Evolutionary conservation across 345 rosid genomes (phyloP), one percentile per base, ranked within the genome.

Genomic region (Ceriops zippeliana): DNA sequence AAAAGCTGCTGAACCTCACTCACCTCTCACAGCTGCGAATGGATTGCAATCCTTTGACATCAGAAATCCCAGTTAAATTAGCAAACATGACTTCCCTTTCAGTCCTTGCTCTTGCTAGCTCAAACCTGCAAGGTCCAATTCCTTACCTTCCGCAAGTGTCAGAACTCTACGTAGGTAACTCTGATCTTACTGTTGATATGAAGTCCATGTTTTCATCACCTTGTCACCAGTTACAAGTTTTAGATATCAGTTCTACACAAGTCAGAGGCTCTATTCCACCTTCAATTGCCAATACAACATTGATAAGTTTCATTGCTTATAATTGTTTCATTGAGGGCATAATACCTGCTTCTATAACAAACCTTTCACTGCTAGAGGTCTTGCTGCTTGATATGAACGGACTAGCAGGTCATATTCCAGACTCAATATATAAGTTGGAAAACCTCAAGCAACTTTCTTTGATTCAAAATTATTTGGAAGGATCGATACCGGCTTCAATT

Each of bases 61-160:
- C 77, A 19, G 8, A 56, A 20, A 65, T 77, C n/a, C 81, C 77
- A 26, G 37, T 6, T 69, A 56, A 77, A 47, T 61, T 73, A 9
- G 46, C 68, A 21, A 77, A 77, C 42, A 28, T 69, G 32, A 59
- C 74, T 31, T 73, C 71, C 34, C 77, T 77, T 28, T 52, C 37
- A 11, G 22, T 2, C 38, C 80, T 77, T 52, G 42, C 70, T 31
- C 65, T 70, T 49, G 34, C 66, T 7, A 22, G 17, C 19, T 71
- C 70, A 1, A 71, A 62, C 61, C 7, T 76, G 34, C 37, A 58
- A 37, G 80, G 73, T 51, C 34, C 38, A 47, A 35, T 67, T 30
- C 80, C 76, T 5, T 38, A 68, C 67, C 72, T 76, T 56, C 70
- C 76, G 34, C 73, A 63, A 42, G 63, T 72, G 20, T 5, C 17